Conservation (phyloP, 768 basidiomycete species). For the Auriculariales sp. region DNA sequence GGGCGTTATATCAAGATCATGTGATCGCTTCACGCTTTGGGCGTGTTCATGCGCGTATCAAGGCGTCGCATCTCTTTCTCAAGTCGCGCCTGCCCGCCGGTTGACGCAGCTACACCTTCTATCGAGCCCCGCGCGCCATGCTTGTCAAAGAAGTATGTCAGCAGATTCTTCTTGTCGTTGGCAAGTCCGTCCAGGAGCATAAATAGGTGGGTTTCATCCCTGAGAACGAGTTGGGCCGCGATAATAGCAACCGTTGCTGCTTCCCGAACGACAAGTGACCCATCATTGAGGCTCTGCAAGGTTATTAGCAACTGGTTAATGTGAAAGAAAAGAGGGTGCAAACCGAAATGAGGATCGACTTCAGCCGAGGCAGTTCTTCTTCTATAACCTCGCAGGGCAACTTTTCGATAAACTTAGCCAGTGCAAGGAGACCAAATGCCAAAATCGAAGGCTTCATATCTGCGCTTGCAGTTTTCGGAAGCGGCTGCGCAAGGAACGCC, state of each 20-base stretch:
- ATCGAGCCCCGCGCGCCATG: conserved; percentile 50
- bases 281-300: conserved; percentile 52
- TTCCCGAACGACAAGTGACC: conserved; percentile 67
- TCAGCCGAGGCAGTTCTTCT: conserved; percentile 71
- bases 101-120: conserved; percentile 13
- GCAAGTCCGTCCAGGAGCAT: conserved; percentile 65
- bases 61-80: conserved; percentile 71
- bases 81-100: conserved; percentile 47
- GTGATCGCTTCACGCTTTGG: too few species aligned
- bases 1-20: too few species aligned
- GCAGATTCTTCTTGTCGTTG: conserved; percentile 82
- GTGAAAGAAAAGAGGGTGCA: conserved; percentile 17
- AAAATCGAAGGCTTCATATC: conserved; percentile 51
- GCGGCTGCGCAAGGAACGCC: conserved; percentile 41
- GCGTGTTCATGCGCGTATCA: conserved; percentile 67
- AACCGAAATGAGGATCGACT: conserved; percentile 54
- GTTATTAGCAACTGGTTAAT: neutral
- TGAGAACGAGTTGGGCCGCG: conserved; percentile 68
- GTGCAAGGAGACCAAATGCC: conserved; percentile 70
- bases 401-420: conserved; percentile 71
- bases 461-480: conserved; percentile 25
- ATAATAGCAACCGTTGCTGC: conserved; percentile 72
- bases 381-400: conserved; percentile 75
- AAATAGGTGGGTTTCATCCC: conserved; percentile 75
- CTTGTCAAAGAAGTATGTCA: conserved; percentile 83